Percentiles rank a stretch among this genome's conserved stretches.
phyloP scores from a whole-genome alignment of 2,329 filamentous ascomycete genomes.

The Curvularia eragrostidis region DNA sequence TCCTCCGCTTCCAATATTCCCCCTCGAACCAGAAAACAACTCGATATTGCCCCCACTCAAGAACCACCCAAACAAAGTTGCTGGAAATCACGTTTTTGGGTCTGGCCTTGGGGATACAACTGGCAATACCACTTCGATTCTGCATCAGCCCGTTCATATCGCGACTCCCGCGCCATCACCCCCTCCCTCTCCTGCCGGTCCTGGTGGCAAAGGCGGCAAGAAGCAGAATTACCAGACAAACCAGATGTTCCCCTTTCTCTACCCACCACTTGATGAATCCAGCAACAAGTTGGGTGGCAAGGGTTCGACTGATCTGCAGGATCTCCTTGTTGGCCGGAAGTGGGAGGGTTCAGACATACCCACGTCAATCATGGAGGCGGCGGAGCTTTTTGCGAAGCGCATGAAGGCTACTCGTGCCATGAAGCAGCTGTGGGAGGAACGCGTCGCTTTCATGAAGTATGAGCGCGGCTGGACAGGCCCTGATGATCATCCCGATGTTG shows the following conservation, averaged over 20 bases:
- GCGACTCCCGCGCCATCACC: slow-evolving; percentile 97
- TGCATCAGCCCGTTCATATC: slow-evolving; percentile 96
- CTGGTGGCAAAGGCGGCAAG: slow-evolving; percentile 88
- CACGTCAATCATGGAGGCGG: slow-evolving; percentile 92
- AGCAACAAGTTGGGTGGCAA: slow-evolving; percentile 93
- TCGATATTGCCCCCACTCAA: slow-evolving; percentile 86
- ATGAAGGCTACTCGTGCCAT: slow-evolving; percentile 92
- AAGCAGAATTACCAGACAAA: slow-evolving; percentile 99
- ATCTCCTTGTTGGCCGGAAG: slow-evolving; percentile 77
- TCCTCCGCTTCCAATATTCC: slow-evolving; percentile 81
- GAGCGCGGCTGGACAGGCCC: slow-evolving; percentile 83
- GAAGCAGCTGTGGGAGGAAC: slow-evolving; percentile 92
- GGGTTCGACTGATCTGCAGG: slow-evolving; percentile 79
- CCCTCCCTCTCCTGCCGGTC: slow-evolving; percentile 84
- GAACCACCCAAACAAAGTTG: slow-evolving; percentile 67
- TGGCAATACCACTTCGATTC: slow-evolving; percentile 70
- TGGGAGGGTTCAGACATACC: slow-evolving; percentile 97
- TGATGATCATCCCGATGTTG: slow-evolving; percentile 55
- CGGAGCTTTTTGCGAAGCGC: slow-evolving; percentile 85
- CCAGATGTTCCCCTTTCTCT: slow-evolving; percentile 97
- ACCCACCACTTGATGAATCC: slow-evolving; percentile 86
- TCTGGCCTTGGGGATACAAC: slow-evolving; percentile 58
- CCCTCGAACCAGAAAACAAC: slow-evolving; percentile 87
- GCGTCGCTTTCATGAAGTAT: slow-evolving; percentile 88
- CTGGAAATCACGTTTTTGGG: slow-evolving; percentile 59